Percentiles rank a stretch among this genome's conserved stretches.
These are phyloP conservation scores for Uncinocarpus reesii DNA, from an alignment of 2,329 filamentous ascomycete species.

Conservation along the genomic window DNA sequence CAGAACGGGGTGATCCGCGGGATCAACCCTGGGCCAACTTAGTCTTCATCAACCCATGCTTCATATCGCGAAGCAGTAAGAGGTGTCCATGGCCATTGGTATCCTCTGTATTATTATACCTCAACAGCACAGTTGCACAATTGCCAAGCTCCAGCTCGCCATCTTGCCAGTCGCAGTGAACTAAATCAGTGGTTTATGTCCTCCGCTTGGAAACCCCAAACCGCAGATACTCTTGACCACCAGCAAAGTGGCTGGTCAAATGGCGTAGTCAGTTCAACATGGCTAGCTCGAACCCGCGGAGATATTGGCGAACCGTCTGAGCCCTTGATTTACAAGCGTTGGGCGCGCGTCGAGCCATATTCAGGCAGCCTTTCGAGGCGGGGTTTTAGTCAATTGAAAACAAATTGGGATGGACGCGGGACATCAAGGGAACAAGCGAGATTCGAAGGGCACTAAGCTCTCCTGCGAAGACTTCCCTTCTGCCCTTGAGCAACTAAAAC, in stretches of 20 bases:
- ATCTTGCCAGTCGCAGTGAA: no score
- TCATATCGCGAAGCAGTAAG: not conserved
- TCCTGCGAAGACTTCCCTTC: no score
- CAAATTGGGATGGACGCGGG: not conserved
- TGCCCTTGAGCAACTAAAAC: no score
- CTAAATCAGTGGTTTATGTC: no score
- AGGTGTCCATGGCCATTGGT: not conserved
- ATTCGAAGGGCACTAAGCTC: no score
- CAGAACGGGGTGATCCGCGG: conserved; percentile 6
- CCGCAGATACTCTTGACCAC: no score
- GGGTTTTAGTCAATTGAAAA: no score
- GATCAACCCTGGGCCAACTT: conserved; percentile 9
- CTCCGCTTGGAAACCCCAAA: no score
- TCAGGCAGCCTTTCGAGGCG: no score
- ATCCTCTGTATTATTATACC: not conserved
- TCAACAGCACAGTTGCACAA: not conserved
- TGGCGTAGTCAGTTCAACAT: no score
- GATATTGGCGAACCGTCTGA: not conserved
- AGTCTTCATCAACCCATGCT: not conserved
- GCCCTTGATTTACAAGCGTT: not conserved
- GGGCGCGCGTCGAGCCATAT: not conserved
- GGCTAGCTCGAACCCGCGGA: not conserved
- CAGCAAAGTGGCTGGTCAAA: no score
- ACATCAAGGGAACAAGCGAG: not conserved
- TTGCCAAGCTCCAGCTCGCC: not conserved